phyloP scores from a whole-genome alignment of 345 rosid genomes.

The Odontarrhena argentea region DNA sequence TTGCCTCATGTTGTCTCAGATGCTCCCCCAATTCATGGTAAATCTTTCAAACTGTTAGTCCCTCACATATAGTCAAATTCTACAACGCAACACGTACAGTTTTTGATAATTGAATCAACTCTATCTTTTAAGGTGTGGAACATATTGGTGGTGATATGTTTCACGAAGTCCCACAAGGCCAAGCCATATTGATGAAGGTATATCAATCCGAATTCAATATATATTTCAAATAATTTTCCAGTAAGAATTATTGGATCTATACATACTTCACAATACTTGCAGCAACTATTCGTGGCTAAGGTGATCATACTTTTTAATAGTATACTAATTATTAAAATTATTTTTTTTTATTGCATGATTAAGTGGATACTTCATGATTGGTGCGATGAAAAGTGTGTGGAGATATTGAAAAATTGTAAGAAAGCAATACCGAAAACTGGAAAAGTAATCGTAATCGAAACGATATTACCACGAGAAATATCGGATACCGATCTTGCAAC shows the following conservation, averaged over 20 bases:
- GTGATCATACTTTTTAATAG: too few relatives aligned
- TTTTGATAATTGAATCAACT: neutral
- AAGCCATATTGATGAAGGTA: constrained; percentile 34
- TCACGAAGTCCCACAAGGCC: constrained; percentile 20
- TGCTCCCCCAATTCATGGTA: constrained; percentile 29
- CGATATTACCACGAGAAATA: neutral
- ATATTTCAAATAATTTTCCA: neutral
- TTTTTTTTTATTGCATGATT: neutral
- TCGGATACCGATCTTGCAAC: constrained; percentile 10
- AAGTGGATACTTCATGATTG: constrained; percentile 17
- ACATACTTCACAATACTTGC: neutral
- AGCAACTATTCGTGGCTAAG: too few relatives aligned
- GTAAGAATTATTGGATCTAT: neutral
- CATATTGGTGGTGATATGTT: constrained; percentile 36
- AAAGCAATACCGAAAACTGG: constrained; percentile 15
- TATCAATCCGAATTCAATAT: neutral
- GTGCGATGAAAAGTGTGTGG: constrained; percentile 22
- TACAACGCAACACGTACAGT: neutral
- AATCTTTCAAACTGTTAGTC: too few relatives aligned
- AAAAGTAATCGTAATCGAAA: neutral
- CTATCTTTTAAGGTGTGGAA: constrained; percentile 29
- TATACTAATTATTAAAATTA: too few relatives aligned
- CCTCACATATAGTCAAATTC: too few relatives aligned
- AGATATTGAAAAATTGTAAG: constrained; percentile 17
- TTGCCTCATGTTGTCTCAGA: constrained; percentile 14